Percentiles rank a stretch among this genome's conserved stretches.
phyloP scores from a whole-genome alignment of 495 filamentous ascomycete species.

The Penicillium steckii region DNA sequence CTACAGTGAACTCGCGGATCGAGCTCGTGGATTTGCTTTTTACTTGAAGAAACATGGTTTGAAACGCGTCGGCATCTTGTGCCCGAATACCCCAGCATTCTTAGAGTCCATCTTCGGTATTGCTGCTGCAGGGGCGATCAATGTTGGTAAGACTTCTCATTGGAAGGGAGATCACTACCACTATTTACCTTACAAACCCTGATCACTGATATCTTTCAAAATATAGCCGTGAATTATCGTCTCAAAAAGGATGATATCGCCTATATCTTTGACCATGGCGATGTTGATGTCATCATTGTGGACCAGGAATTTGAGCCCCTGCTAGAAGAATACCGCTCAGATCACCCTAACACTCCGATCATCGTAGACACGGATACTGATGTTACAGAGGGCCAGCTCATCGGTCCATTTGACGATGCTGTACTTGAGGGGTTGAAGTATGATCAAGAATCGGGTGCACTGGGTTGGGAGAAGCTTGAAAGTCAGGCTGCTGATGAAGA shows the following conservation, averaged over 20 bases:
- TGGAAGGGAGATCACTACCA: background rate
- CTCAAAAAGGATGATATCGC: constrained; percentile 82
- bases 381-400: constrained; percentile 66
- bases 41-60: constrained; percentile 70
- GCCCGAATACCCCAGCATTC: constrained; percentile 92
- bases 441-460: constrained; percentile 58
- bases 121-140: constrained; percentile 76
- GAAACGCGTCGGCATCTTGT: constrained; percentile 75
- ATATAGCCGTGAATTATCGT: constrained; percentile 76
- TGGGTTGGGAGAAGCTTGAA: constrained; percentile 77
- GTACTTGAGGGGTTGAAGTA: constrained; percentile 75
- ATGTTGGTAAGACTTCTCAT: constrained; percentile 52
- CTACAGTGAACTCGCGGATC: constrained; percentile 79
- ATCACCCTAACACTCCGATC: constrained; percentile 60
- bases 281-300: constrained; percentile 85
- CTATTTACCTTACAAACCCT: background rate
- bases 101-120: constrained; percentile 88
- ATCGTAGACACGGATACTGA: constrained; percentile 88
- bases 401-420: constrained; percentile 80
- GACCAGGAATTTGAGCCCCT: constrained; percentile 75
- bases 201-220: background rate
- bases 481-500: constrained; percentile 71
- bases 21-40: constrained; percentile 83
- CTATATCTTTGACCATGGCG: constrained; percentile 84
- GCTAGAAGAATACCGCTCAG: constrained; percentile 60